phyloP scores from a whole-genome alignment of 2,329 filamentous ascomycete species.

The Colletotrichum aenigma region DNA sequence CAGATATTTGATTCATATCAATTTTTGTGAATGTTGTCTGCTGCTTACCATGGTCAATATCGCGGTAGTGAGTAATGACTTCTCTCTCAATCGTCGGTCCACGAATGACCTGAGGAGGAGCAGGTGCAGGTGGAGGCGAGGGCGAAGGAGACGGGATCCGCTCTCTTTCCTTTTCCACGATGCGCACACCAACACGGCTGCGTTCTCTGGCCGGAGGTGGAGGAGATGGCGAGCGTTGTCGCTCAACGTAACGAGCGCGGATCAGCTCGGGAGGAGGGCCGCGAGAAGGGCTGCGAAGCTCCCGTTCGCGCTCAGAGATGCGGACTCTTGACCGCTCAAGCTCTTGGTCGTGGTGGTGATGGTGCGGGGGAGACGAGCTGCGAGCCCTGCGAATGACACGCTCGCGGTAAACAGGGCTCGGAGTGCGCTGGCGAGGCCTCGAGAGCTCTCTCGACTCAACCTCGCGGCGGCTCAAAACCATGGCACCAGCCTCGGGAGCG shows the following conservation, averaged over 20 bases:
- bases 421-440: constrained; percentile 49
- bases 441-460: constrained; percentile 57
- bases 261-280: constrained; percentile 32
- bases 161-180: constrained; percentile 49
- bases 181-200: constrained; percentile 32
- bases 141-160: constrained; percentile 51
- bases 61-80: constrained; percentile 85
- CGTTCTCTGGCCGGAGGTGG: constrained; percentile 16
- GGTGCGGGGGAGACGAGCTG: constrained; percentile 42
- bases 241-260: constrained; percentile 45
- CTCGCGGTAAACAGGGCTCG: constrained; percentile 38
- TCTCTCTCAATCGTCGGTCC: constrained; percentile 86
- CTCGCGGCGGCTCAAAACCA: constrained; percentile 60
- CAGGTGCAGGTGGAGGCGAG: constrained; percentile 58
- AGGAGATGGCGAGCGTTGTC: constrained; percentile 40
- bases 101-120: constrained; percentile 70
- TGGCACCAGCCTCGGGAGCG: constrained; percentile 53
- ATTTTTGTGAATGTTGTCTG: background rate
- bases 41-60: constrained; percentile 81
- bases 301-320: constrained; percentile 44
- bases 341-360: constrained; percentile 29
- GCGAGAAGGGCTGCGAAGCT: constrained; percentile 41
- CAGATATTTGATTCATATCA: background rate
- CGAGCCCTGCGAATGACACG: constrained; percentile 46
- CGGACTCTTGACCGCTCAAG: constrained; percentile 38